These are phyloP conservation scores for Oryza coarctata DNA, from an alignment of 176 grass and related monocot genomes.

Conservation along the genomic window DNA sequence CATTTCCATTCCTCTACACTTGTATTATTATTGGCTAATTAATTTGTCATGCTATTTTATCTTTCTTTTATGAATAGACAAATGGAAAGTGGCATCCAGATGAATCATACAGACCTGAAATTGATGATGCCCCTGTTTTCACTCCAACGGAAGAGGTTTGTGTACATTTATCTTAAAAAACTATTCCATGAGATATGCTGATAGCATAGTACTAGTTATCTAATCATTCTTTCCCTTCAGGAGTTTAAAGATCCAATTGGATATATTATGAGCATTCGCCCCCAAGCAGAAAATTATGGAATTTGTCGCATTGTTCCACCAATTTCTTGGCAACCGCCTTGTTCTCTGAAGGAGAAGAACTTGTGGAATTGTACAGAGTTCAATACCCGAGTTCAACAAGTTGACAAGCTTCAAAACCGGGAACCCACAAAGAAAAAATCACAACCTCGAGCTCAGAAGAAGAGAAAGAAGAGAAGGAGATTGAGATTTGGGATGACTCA, in stretches of 20 bases:
- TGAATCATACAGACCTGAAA: slow-evolving; percentile 63
- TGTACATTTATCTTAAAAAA: slow-evolving; percentile 8
- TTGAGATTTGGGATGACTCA: slow-evolving; percentile 86
- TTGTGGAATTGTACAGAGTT: slow-evolving; percentile 71
- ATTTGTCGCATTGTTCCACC: slow-evolving; percentile 94
- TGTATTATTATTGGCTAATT: slow-evolving; percentile 7
- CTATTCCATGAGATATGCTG: not conserved
- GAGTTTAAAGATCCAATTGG: slow-evolving; percentile 88
- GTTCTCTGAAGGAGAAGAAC: slow-evolving; percentile 65
- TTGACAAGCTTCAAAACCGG: slow-evolving; percentile 96
- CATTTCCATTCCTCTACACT: not conserved
- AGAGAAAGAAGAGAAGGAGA: slow-evolving; percentile 75
- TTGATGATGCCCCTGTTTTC: slow-evolving; percentile 83
- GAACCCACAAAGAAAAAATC: slow-evolving; percentile 64
- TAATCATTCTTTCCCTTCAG: slow-evolving; percentile 48
- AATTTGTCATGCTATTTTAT: not conserved
- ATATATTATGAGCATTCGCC: slow-evolving; percentile 73
- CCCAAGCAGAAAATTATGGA: slow-evolving; percentile 75
- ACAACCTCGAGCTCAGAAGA: slow-evolving; percentile 61
- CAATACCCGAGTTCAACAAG: slow-evolving; percentile 89
- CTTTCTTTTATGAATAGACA: slow-evolving; percentile 31
- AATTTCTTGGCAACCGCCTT: slow-evolving; percentile 68
- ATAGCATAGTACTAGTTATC: slow-evolving; percentile 17
- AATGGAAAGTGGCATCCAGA: slow-evolving; percentile 49
- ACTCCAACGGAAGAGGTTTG: slow-evolving; percentile 91